Evolutionary conservation across 805 yeast genomes (phyloP), one percentile per base, ranked within the genome.

Genomic region (Lachancea mirantina): DNA sequence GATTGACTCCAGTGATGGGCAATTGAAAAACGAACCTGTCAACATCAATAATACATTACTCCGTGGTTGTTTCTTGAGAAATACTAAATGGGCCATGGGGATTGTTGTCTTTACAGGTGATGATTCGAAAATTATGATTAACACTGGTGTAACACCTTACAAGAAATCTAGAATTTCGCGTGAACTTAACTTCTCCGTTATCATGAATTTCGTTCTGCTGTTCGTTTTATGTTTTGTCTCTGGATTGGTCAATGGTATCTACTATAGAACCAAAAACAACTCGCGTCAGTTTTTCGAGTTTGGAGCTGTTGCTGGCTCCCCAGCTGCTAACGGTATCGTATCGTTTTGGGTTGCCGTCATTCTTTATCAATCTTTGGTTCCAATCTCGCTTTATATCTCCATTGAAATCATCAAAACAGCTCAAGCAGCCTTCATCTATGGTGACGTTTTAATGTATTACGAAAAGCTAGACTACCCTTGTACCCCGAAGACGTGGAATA

Each of bases 71-170:
- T 66, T 73, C n/a, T 61, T 83, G 35, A 70, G 92, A 60, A 83
- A 83, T 50, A 82, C 92, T 1, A 79, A 78, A 55, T 83, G 92
- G 92, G 85, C 73, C 15, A 68, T 82, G 52, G 92, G 92, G 36
- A 48, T 82, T 17, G 92, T 81, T 11, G 64, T 73, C 3, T 82
- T 78, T 58, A 82, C 92, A 4, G 94, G 94, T 50, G 67, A 67
- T 28, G 92, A 83, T 43, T 72, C 94, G 3, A 83, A 83, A 48
- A 81, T 82, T 49, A 81, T 82, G 85, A 60, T 82, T 40, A 83
- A 83, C 55, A 68, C 89, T 2, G 92, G 92, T 52, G 63, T 70
- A 13, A 83, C 92, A 1, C 92, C 92, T 28, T 70, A 88, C 4
- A 83, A 83, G 47, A 73, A 68, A 43, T 80, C 89, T 1, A 70